Evolutionary conservation across 805 yeast species (phyloP).

Genomic region (Candida peoriensis): DNA sequence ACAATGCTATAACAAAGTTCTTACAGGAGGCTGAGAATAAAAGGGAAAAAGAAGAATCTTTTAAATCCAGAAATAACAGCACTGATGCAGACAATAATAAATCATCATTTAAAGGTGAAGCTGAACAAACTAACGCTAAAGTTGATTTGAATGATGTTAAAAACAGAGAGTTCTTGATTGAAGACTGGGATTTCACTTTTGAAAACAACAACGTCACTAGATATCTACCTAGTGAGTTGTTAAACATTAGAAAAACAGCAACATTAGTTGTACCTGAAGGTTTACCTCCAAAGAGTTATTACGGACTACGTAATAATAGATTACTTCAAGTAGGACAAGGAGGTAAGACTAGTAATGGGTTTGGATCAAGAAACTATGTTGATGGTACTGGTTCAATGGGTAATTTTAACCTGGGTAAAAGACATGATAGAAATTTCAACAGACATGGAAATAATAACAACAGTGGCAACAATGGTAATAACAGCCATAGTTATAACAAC

Average conservation of each 20-base stretch:
- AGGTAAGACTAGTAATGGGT: slow-evolving; percentile 6
- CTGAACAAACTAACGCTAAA: slow-evolving; percentile 5
- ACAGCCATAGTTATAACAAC: too few relatives aligned
- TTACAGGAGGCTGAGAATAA: slow-evolving; percentile 22
- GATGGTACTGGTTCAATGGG: slow-evolving; percentile 26
- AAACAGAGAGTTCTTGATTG: slow-evolving; percentile 12
- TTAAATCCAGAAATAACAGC: too few relatives aligned
- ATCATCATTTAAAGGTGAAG: slow-evolving; percentile 2
- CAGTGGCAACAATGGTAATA: slow-evolving; percentile 6
- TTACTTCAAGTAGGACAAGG: slow-evolving; percentile 9
- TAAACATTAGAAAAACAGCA: slow-evolving; percentile 9
- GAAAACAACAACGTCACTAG: slow-evolving; percentile 9
- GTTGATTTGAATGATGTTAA: slow-evolving; percentile 10
- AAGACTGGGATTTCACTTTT: slow-evolving; percentile 18
- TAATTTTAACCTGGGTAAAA: slow-evolving; percentile 21
- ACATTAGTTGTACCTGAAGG: slow-evolving; percentile 11
- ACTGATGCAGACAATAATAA: too few relatives aligned
- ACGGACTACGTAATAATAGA: slow-evolving; percentile 13
- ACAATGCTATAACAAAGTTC: slow-evolving; percentile 20
- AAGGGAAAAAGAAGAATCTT: slow-evolving; percentile 20
- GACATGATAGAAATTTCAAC: slow-evolving; percentile 5
- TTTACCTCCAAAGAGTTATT: slow-evolving; percentile 20
- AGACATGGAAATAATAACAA: slow-evolving; percentile 2
- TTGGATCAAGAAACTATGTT: slow-evolving; percentile 9
- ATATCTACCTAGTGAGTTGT: slow-evolving; percentile 20